phyloP scores from a whole-genome alignment of 2,329 filamentous ascomycete genomes.

The Boeremia lycopersici region DNA sequence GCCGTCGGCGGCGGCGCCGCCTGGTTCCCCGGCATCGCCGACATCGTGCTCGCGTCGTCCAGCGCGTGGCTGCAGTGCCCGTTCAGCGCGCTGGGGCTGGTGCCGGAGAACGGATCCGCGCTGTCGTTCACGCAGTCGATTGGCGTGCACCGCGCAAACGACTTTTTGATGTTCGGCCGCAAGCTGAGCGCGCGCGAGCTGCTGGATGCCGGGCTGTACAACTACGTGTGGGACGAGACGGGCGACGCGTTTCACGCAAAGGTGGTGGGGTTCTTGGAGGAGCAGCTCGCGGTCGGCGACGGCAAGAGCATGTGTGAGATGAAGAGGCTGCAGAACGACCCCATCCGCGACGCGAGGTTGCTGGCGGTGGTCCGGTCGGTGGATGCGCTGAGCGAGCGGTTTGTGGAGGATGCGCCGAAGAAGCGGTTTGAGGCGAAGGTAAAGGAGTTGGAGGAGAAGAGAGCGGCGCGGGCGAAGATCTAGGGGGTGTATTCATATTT shows the following conservation, averaged over 20 bases:
- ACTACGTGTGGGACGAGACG: slow-evolving; percentile 51
- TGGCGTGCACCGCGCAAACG: slow-evolving; percentile 58
- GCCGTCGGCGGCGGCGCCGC: slow-evolving; percentile 58
- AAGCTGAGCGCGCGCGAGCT: slow-evolving; percentile 54
- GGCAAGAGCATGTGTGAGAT: slow-evolving; percentile 60
- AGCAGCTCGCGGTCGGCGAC: slow-evolving; percentile 54
- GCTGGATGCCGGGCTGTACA: slow-evolving; percentile 53
- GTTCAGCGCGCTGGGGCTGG: slow-evolving; percentile 55
- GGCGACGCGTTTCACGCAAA: slow-evolving; percentile 51
- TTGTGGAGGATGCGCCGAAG: slow-evolving; percentile 55
- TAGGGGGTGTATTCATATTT: neutral
- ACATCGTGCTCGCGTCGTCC: slow-evolving; percentile 56
- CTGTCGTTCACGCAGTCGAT: slow-evolving; percentile 55
- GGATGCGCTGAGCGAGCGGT: slow-evolving; percentile 57
- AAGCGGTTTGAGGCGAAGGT: slow-evolving; percentile 54
- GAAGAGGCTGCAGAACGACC: slow-evolving; percentile 57
- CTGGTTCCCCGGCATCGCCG: slow-evolving; percentile 56
- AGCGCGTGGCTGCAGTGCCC: slow-evolving; percentile 56
- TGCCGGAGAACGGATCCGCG: slow-evolving; percentile 57
- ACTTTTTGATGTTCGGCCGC: slow-evolving; percentile 59
- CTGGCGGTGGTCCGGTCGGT: slow-evolving; percentile 55
- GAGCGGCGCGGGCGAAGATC: slow-evolving; percentile 38
- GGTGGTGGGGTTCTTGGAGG: slow-evolving; percentile 52
- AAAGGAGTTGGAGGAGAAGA: slow-evolving; percentile 43
- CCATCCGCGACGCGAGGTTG: slow-evolving; percentile 52